These are phyloP conservation scores for Neurospora tetrasperma DNA, from an alignment of 495 filamentous ascomycete genomes.

Conservation along the genomic window DNA sequence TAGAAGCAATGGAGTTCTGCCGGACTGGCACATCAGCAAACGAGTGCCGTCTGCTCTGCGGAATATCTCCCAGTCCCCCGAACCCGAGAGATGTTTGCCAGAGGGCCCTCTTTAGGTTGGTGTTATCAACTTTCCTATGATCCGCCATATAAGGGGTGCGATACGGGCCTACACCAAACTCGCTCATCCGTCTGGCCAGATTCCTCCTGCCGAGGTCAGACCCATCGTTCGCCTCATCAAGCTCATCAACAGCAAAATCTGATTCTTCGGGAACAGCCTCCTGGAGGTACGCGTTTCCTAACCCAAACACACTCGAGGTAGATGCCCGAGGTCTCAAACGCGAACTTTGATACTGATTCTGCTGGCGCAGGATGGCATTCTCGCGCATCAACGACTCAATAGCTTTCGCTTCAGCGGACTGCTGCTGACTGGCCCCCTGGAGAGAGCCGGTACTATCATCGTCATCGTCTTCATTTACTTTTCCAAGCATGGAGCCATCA, in stretches of 20 bases:
- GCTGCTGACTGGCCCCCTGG: slow-evolving; percentile 34
- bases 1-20: slow-evolving; percentile 57
- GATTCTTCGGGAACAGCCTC: slow-evolving; percentile 59
- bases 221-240: slow-evolving; percentile 53
- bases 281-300: slow-evolving; percentile 50
- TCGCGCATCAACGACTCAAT: slow-evolving; percentile 66
- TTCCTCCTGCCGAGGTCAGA: slow-evolving; percentile 47
- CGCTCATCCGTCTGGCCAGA: slow-evolving; percentile 44
- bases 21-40: slow-evolving; percentile 72
- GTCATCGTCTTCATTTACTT: slow-evolving; percentile 72
- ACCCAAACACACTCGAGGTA: slow-evolving; percentile 40
- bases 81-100: slow-evolving; percentile 88
- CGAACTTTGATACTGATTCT: slow-evolving; percentile 49
- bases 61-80: slow-evolving; percentile 54
- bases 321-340: slow-evolving; percentile 54
- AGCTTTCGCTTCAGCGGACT: slow-evolving; percentile 51
- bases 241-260: slow-evolving; percentile 60
- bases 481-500: slow-evolving; percentile 59
- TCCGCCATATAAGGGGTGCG: slow-evolving; percentile 51
- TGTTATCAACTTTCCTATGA: slow-evolving; percentile 63
- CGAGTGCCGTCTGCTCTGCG: slow-evolving; percentile 91
- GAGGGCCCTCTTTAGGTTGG: slow-evolving; percentile 55
- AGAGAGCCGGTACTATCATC: slow-evolving; percentile 53
- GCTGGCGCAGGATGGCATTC: slow-evolving; percentile 60
- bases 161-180: slow-evolving; percentile 50